A percentile compares a stretch with the other conserved stretches of the same genome.
phyloP scores from a whole-genome alignment of 192 early-diverging fungal genomes.

The Mortierella alpina region DNA sequence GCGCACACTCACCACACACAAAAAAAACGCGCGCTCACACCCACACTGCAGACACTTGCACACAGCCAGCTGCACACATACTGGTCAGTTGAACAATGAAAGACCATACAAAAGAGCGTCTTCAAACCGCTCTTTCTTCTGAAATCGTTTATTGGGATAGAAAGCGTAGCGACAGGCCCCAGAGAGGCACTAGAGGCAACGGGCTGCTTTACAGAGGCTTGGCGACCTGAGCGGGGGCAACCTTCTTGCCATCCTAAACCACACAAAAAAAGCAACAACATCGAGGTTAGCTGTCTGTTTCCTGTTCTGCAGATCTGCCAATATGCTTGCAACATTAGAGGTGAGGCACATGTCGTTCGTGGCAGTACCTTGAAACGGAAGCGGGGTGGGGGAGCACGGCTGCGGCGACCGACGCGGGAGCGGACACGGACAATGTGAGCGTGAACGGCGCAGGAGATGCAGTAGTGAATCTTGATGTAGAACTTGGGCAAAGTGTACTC shows the following conservation, averaged over 20 bases:
- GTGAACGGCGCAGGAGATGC: constrained; percentile 98
- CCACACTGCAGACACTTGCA: neutral
- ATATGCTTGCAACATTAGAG: too few species aligned
- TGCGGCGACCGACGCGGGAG: constrained; percentile 87
- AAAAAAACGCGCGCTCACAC: too few species aligned
- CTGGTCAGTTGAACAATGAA: constrained; percentile 6
- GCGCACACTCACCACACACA: neutral
- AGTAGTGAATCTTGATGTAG: constrained; percentile 99
- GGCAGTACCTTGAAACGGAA: constrained; percentile 77
- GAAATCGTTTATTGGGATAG: constrained; percentile 37
- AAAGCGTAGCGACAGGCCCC: neutral
- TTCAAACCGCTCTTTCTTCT: constrained; percentile 34
- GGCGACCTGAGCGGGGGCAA: constrained; percentile 54
- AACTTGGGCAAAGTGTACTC: constrained; percentile 97
- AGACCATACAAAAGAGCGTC: constrained; percentile 32
- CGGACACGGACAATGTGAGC: constrained; percentile 93
- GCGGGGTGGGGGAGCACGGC: constrained; percentile 93
- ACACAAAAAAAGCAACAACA: neutral
- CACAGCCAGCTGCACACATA: too few species aligned
- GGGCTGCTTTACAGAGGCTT: constrained; percentile 52
- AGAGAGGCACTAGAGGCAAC: neutral
- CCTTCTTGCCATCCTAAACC: constrained; percentile 70
- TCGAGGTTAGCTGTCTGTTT: neutral
- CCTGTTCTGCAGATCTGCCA: neutral
- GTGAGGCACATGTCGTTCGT: too few species aligned